phyloP scores from a whole-genome alignment of 2,329 filamentous ascomycete genomes.

The Anthostomella pinea region DNA sequence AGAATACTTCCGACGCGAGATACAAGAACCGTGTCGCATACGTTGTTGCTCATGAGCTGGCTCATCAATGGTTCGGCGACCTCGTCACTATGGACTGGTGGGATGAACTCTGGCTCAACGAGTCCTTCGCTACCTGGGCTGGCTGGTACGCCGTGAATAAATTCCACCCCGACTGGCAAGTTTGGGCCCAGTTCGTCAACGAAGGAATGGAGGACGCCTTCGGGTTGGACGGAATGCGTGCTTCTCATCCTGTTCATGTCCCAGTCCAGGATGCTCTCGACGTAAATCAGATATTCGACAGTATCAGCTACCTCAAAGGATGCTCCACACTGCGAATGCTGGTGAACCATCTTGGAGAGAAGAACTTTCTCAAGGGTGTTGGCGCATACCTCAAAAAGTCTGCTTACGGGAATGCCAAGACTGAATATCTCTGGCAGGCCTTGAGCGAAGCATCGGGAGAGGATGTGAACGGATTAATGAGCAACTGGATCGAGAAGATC shows the following conservation, averaged over 20 bases:
- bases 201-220: slow-evolving; percentile 93
- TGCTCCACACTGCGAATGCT: slow-evolving; percentile 97
- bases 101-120: slow-evolving; percentile 91
- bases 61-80: slow-evolving; percentile 95
- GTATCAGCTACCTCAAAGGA: slow-evolving; percentile 94
- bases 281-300: slow-evolving; percentile 96
- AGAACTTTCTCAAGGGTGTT: slow-evolving; percentile 88
- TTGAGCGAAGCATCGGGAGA: slow-evolving; percentile 83
- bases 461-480: slow-evolving; percentile 85
- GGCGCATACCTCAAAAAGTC: slow-evolving; percentile 85
- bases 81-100: slow-evolving; percentile 97
- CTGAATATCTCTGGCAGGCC: slow-evolving; percentile 85
- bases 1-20: slow-evolving; percentile 81
- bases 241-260: slow-evolving; percentile 94
- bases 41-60: slow-evolving; percentile 96
- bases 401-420: slow-evolving; percentile 86
- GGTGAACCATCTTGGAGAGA: slow-evolving; percentile 80
- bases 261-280: slow-evolving; percentile 90
- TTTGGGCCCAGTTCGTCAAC: slow-evolving; percentile 96
- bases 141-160: slow-evolving; percentile 91
- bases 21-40: slow-evolving; percentile 96
- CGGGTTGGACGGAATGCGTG: slow-evolving; percentile 81
- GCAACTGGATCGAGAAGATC: slow-evolving; percentile 92
- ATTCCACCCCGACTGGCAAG: slow-evolving; percentile 94
- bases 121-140: slow-evolving; percentile 97